Base-by-base conservation (phyloP, 148 eudicot genomes). In the Polygonum maritimum region DNA sequence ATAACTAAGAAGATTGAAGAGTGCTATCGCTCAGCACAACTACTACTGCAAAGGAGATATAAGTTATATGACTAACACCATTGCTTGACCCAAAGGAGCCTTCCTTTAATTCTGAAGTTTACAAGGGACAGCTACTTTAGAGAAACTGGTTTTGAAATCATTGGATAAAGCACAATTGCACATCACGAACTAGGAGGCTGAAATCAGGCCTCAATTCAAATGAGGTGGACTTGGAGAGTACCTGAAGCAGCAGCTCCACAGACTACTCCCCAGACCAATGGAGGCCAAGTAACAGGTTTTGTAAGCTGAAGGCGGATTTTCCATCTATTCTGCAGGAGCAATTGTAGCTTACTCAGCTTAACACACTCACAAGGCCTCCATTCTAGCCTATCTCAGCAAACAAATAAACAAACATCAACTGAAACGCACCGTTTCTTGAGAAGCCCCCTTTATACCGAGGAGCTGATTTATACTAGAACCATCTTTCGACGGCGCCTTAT, bases 161-260 rank as follows among this genome's bases (percentile, higher is more conserved):
- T 58, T 21, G 33, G 65, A 19, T 19, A 58, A 58, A 21, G 13
- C 35, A 58, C 65, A 58, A 26, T 2, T 7, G 33, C 15, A 19
- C 33, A 4, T 21, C 33, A 58, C 65, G 3, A 58, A 58, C 12
- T 63, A 63, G 40, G 35, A 63, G 40, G 40, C 63, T 21, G 31
- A 57, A 57, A 5, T 19, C 9, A 57, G 63, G 31, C 31, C 21
- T 57, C 63, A 57, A 57, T 9, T 7, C 0, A 55, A 57, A 72
- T 15, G 70, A 9, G 47, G 0, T 1, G 9, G 8, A 44, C 4
- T 72, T 16, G 35, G 31, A 16, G 74, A 67, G 48, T 89, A 94
- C 98, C 98, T 75, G 98, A 94, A 39, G 98, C 97, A 72, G 98
- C 97, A 82, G 98, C 98, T 82, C 98, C 98, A 86, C 98, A 94